Percentiles rank a stretch among this genome's conserved stretches.
Conservation (phyloP, 768 basidiomycete genomes). For the Leucocoprinus sp. region DNA sequence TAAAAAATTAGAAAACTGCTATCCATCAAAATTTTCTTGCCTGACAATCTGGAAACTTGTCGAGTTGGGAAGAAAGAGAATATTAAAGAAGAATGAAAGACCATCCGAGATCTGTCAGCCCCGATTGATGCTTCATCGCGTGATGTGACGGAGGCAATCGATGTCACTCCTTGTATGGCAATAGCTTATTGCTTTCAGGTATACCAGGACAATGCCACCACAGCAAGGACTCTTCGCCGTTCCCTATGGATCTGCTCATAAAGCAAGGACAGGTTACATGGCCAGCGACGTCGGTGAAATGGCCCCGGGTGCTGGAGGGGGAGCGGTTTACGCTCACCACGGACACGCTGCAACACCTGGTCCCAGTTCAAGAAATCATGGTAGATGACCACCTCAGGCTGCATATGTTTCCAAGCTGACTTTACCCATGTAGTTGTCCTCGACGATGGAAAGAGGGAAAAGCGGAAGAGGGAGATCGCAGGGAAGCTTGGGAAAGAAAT, state of each 20-base stretch:
- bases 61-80: not conserved
- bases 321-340: constrained; percentile 25
- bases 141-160: not conserved
- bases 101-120: not conserved
- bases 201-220: constrained; percentile 42
- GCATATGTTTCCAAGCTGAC: not conserved
- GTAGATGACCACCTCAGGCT: constrained; percentile 19
- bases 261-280: constrained; percentile 14
- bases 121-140: not conserved
- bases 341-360: constrained; percentile 33
- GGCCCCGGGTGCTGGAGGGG: constrained; percentile 11
- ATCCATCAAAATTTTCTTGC: no score
- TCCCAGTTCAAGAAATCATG: constrained; percentile 33
- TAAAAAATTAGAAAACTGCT: no score
- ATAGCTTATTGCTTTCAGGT: not conserved
- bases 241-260: constrained; percentile 37
- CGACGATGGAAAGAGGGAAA: constrained; percentile 50
- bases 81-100: not conserved
- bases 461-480: constrained; percentile 60
- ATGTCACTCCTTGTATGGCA: not conserved
- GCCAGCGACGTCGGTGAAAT: constrained; percentile 22
- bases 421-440: constrained; percentile 4
- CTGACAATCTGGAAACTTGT: no score
- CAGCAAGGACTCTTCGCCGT: constrained; percentile 63
- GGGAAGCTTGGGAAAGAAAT: constrained; percentile 68